Base-by-base conservation (phyloP, 805 yeast genomes). In the Saccharomycopsis schoenii region DNA sequence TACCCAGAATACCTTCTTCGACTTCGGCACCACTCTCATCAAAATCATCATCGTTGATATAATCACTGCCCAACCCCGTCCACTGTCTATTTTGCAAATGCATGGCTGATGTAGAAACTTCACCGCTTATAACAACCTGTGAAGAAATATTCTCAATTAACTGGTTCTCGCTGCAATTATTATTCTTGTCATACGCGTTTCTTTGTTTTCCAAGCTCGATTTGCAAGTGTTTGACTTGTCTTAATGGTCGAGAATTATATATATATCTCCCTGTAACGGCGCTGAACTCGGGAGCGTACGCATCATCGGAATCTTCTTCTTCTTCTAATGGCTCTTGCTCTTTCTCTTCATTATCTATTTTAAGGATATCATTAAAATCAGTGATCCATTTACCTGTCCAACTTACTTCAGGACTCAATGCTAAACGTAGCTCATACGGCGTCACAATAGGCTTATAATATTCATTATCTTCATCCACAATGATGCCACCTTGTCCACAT, bases 321-420 rank as follows among this genome's bases (percentile, higher is more conserved):
- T 67, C 66, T 15, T 61, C 62, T n/a, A 65, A 68, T 14, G 70
- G 68, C 0, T 70, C 73, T 0, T 70, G 76, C 0, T 67, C 70
- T 0, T 69, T 68, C 2, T 69, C 70, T 37, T 73, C 77, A 4
- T 71, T 67, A 10, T 69, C 71, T 65, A 84, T 69, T 21, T n/a
- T 39, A 10, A 75, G 67, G 3, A 85, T 75, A 2, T 83, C 79
- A 47, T 81, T 81, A 72, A 92, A 91, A 66, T 88, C 94, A 0
- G 90, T 83, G 11, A 88, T 81, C 98, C 99, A 94, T 66, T 87
- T 80, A 1, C 98, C 98, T 0, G 96, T 85, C 99, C 99, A 94
- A 1, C 83, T 77, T 24, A 89, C 77, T 64, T 87, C 90, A 25
- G 82, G 83, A 64, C 81, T 81, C 61, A 94, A 77, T 0, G 98